Evolutionary conservation across 2,329 filamentous ascomycete species (phyloP), one percentile per base, ranked within the genome.

Genomic region (Aureobasidium melanogenum): DNA sequence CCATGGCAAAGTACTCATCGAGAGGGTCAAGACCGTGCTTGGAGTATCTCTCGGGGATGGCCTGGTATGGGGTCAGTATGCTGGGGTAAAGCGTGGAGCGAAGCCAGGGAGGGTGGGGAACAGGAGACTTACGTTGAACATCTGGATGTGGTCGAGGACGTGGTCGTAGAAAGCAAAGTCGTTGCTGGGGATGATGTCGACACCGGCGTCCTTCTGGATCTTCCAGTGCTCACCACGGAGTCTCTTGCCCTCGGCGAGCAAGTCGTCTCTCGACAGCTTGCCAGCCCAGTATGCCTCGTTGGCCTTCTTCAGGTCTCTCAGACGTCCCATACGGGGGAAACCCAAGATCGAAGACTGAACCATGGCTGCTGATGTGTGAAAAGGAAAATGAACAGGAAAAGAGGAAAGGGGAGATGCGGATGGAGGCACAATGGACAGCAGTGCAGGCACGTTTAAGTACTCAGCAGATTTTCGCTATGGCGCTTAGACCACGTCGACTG

Each of bases 241-340:
- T 76, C 91, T 87, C 89, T 97, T 97, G 77, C 89, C 94, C 86
- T 97, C 94, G 65, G 86, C 84, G 69, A 97, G 83, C 69, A 99
- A 90, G 66, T 96, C 91, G 66, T 88, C 85, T 74, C 92, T 90
- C 66, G 90, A 92, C 77, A 96, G 83, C 84, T 97, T 99, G 78
- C 88, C 93, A 73, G 81, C 88, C 94, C 94, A 99, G 81, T 88
- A 99, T 77, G 93, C 91, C 81, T 99, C 94, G 69, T 92, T 99
- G 75, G 94, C 94, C 87, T 99, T 99, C 88, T 99, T 99, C 77
- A 99, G 87, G 84, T 99, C 94, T 87, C 94, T 91, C 81, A 95
- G 89, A 73, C 85, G 89, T 80, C 94, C 94, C 90, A 97, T 97
- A 76, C 94, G 93, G 78, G 94, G 94, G 86, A 99, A 99, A 81